Evolutionary conservation across 768 basidiomycete species (phyloP), one percentile per base, ranked within the genome.

Genomic region (Cyclocybe cylindracea): DNA sequence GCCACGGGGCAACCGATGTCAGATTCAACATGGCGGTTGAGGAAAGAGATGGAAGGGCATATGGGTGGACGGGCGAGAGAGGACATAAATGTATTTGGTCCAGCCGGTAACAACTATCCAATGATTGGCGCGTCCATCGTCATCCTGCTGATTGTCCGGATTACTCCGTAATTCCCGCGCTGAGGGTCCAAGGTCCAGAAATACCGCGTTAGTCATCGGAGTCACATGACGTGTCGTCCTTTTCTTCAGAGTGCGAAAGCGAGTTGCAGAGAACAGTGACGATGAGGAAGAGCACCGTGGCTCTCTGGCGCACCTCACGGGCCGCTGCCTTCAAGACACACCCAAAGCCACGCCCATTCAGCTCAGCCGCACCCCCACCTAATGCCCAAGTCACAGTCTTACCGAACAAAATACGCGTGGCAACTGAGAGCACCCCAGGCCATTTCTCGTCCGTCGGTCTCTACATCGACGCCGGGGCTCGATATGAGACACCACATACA

Each of bases 361-460:
- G 49, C 41, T 67, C 65, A 24, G 55, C 63, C 19, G 55, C 66
- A 3, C 31, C 57, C 51, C 52, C 69, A 64, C 51, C 74, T 8
- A 51, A 75, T 3, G 75, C 80, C 19, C 78, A 81, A 57, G 78
- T 96, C 32, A 95, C 96, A 0, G 94, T 91, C 1, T 78, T 98
- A 0, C 85, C 93, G 5, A 98, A 97, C 73, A 92, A 88, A 67
- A 80, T 98, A 40, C 78, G 94, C 52, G 91, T 98, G 38, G 94
- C 92, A 11, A 97, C 94, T 7, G 92, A 97, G 69, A 76, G 81
- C 2, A 89, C 89, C 3, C 94, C 94, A 0, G 92, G 94, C 13
- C 94, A 98, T 73, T 98, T 98, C 68, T 89, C 94, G 34, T 88
- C 94, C 0, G 80, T 96, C 1, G 97, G 96, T 3, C 81, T 98